Percentiles rank a stretch among this genome's conserved stretches.
Conservation (phyloP, 768 basidiomycete species). For the Grammothele lineata region DNA sequence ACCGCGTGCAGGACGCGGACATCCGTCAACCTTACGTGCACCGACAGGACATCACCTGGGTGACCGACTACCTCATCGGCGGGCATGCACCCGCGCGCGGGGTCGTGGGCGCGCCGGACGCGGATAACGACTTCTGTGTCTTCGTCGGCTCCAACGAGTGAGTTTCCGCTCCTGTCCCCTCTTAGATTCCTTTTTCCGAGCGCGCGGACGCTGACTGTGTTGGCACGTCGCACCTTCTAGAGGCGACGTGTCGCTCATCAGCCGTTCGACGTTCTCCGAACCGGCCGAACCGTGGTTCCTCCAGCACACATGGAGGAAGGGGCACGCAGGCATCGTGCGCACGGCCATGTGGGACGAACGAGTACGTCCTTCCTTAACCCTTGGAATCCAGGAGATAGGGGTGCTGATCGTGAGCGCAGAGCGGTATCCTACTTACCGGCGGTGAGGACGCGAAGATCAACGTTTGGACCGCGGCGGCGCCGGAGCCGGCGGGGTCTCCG, state of each 20-base stretch:
- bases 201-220: too few species aligned
- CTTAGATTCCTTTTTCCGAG: too few species aligned
- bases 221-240: too few species aligned
- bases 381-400: too few species aligned
- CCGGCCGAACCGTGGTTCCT: conserved; percentile 24
- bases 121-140: conserved; percentile 41
- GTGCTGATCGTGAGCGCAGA: conserved; percentile 13
- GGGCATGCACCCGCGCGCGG: conserved; percentile 33
- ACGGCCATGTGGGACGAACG: conserved; percentile 29
- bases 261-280: conserved; percentile 22
- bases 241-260: conserved; percentile 29
- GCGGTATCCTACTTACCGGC: conserved; percentile 31
- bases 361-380: conserved; percentile 13
- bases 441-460: conserved; percentile 32
- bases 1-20: conserved; percentile 50
- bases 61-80: conserved; percentile 73
- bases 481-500: not conserved
- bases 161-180: conserved; percentile 17
- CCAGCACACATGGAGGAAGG: conserved; percentile 25
- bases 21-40: conserved; percentile 66
- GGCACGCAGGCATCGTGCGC: conserved; percentile 30
- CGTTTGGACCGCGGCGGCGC: conserved; percentile 24
- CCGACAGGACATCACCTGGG: conserved; percentile 55
- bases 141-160: conserved; percentile 78
- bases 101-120: conserved; percentile 14